Evolutionary conservation across 768 basidiomycete genomes (phyloP), one percentile per base, ranked within the genome.

Genomic region (Pholiota molesta): DNA sequence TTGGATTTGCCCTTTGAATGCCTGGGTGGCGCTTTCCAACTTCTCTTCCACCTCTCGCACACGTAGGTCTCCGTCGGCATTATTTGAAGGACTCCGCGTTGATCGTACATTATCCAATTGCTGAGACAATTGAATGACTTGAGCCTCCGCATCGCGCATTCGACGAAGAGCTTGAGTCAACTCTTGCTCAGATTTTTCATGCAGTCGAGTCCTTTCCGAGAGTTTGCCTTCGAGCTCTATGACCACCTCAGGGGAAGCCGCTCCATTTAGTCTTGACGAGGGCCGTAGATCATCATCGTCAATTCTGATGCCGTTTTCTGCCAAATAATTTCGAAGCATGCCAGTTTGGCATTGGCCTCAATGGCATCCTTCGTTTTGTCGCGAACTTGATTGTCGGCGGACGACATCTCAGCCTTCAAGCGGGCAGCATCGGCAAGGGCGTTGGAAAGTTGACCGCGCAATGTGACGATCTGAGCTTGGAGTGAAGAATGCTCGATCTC

Each of bases 251-350:
- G 82, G 79, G 2, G 82, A 81, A 47, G 72, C 69, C 13, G 73
- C 64, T 39, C 76, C 77, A 51, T 75, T 75, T 11, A 75, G 68
- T 52, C 79, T 73, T 14, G 83, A 78, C 4, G 76, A 75, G n/a
- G 81, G 71, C 9, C 77, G 72, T 19, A 87, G 66, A 39, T 90
- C 86, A 53, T 89, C 90, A 19, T 94, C 92, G 57, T 91, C 89
- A 19, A 91, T 77, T 28, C 82, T 82, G 56, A 99, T 84, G 16
- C 95, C 97, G 69, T 92, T 89, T 69, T 99, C 97, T 21, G 88
- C 86, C 52, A 99, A 83, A 71, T 98, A 89, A 71, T 87, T 91
- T 51, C 94, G 88, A 61, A 99, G 79, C 79, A 93, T 89, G 26
- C 81, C 65, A 92, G 78, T 62, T 92, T 91, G 63, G 95, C 78